Conservation (phyloP, 345 rosid genomes). For the Microcos paniculata region DNA sequence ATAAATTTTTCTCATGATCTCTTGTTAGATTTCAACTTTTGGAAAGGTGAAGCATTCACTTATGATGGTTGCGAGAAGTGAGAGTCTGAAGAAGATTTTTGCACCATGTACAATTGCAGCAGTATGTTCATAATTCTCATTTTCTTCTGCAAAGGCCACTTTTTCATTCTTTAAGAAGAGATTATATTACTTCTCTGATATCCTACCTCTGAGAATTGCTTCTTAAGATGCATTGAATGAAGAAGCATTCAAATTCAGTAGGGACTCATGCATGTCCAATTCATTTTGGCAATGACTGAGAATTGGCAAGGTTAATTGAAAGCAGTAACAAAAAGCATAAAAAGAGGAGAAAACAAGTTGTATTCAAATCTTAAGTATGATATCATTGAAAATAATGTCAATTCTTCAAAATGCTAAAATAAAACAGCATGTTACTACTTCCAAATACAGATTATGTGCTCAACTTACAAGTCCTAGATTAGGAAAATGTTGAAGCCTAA, state of each 20-base stretch:
- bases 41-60: constrained; percentile 29
- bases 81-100: constrained; percentile 45
- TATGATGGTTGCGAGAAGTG: constrained; percentile 19
- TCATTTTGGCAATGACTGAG: neutral
- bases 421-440: too few species aligned
- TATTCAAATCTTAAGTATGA: too few species aligned
- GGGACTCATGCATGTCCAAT: neutral
- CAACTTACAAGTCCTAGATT: too few species aligned
- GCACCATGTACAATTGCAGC: constrained; percentile 64
- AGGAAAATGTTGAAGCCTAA: too few species aligned
- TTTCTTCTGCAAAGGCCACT: neutral
- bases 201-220: neutral
- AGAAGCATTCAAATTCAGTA: neutral
- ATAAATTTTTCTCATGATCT: neutral
- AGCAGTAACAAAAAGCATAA: too few species aligned
- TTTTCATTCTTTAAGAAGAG: neutral
- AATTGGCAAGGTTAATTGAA: neutral
- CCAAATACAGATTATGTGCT: too few species aligned
- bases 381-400: too few species aligned
- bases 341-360: too few species aligned
- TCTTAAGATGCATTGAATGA: neutral
- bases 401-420: too few species aligned
- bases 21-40: constrained; percentile 29
- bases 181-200: neutral
- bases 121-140: constrained; percentile 27